phyloP scores from a whole-genome alignment of 352 stramenopile genomes.

The Phytophthora tentaculata region DNA sequence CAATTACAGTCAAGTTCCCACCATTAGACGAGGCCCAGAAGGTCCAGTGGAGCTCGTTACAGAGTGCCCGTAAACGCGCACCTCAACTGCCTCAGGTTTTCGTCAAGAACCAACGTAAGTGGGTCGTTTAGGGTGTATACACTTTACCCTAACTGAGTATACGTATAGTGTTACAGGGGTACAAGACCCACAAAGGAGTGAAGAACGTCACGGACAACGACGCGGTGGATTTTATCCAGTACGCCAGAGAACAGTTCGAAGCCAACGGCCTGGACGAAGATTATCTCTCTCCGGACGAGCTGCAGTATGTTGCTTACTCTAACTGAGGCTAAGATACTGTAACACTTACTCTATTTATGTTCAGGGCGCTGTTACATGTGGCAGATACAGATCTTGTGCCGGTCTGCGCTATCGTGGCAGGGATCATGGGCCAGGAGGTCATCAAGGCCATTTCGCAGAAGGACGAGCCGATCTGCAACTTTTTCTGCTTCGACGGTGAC shows the following conservation, averaged over 20 bases:
- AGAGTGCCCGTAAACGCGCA: conserved; percentile 73
- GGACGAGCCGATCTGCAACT: conserved; percentile 96
- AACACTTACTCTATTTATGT: neutral
- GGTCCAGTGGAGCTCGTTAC: conserved; percentile 65
- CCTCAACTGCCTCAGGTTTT: conserved; percentile 80
- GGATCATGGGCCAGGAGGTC: conserved; percentile 97
- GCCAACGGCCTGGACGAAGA: conserved; percentile 64
- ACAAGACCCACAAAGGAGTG: conserved; percentile 35
- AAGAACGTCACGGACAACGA: conserved; percentile 23
- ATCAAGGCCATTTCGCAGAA: conserved; percentile 98
- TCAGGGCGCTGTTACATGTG: conserved; percentile 51
- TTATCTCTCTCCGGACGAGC: conserved; percentile 61
- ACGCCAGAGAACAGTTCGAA: conserved; percentile 55
- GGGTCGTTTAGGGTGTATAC: neutral
- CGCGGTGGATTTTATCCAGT: conserved; percentile 58
- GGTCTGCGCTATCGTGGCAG: conserved; percentile 95
- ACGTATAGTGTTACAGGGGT: conserved; percentile 69
- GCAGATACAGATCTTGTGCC: conserved; percentile 81
- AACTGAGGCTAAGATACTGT: neutral
- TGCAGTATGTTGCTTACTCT: conserved; percentile 40
- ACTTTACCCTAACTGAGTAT: conserved; percentile 7
- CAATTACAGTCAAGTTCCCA: conserved; percentile 59
- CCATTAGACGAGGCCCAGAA: conserved; percentile 55
- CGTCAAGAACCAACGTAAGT: conserved; percentile 78
- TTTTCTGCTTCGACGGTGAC: conserved; percentile 93